These are phyloP conservation scores for Exserohilum turcica DNA, from an alignment of 2,329 filamentous ascomycete species.

Conservation along the genomic window DNA sequence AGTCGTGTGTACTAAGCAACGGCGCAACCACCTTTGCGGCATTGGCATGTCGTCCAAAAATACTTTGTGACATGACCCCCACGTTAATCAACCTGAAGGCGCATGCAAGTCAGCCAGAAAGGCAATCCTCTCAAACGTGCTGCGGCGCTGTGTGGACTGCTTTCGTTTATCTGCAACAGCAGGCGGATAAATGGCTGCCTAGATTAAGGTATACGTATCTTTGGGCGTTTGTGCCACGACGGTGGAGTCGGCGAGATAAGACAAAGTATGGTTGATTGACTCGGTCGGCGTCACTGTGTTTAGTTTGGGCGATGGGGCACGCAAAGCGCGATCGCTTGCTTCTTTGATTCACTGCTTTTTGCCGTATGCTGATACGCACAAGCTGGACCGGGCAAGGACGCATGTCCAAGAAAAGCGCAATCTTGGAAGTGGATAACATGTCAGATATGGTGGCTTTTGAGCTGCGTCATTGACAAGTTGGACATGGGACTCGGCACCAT, in stretches of 20 bases:
- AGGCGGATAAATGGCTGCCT: conserved; percentile 9
- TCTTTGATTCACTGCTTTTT: neutral
- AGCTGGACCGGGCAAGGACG: neutral
- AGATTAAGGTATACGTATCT: conserved; percentile 9
- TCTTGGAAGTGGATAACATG: conserved; percentile 5
- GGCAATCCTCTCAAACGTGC: conserved; percentile 3
- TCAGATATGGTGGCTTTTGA: neutral
- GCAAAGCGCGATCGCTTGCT: conserved; percentile 17
- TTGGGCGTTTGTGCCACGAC: neutral
- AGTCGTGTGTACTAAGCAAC: neutral
- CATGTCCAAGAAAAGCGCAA: neutral
- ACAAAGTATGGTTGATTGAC: conserved; percentile 1
- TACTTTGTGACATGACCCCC: conserved; percentile 6
- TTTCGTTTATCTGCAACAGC: conserved; percentile 7
- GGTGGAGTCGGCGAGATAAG: conserved; percentile 8
- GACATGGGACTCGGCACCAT: conserved; percentile 1
- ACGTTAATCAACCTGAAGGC: conserved; percentile 8
- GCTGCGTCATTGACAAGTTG: conserved; percentile 9
- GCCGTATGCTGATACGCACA: conserved; percentile 6
- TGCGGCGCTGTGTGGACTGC: neutral
- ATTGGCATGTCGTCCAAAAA: conserved; percentile 5
- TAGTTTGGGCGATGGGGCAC: conserved; percentile 1
- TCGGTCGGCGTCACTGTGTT: neutral
- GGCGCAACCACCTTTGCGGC: neutral
- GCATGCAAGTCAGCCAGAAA: neutral